Evolutionary conservation across 192 early-diverging fungal genomes (phyloP).

Genomic region (Backusella australiensis): DNA sequence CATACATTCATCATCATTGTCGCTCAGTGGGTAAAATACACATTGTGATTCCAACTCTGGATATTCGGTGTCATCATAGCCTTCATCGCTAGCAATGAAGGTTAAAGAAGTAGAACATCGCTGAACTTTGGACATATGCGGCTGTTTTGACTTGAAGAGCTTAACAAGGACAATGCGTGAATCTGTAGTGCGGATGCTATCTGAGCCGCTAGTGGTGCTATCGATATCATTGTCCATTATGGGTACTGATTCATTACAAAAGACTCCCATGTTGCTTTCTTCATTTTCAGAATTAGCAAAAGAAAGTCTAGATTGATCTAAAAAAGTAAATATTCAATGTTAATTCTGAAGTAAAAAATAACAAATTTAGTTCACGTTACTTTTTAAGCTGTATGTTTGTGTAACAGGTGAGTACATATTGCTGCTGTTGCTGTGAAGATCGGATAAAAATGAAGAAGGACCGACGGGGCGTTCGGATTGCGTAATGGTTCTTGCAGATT

Average conservation of each 20-base stretch:
- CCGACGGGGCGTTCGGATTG: constrained; percentile 16
- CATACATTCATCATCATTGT: not conserved
- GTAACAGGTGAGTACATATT: constrained; percentile 2
- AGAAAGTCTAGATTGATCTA: not conserved
- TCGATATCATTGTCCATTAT: not conserved
- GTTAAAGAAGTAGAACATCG: not conserved
- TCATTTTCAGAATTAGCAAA: constrained; percentile 10
- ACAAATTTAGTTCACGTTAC: constrained; percentile 5
- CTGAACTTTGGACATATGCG: not conserved
- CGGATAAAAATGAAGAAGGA: constrained; percentile 27
- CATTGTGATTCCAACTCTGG: constrained; percentile 20
- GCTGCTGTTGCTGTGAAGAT: not conserved
- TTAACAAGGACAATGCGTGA: constrained; percentile 1
- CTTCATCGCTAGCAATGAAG: constrained; percentile 12
- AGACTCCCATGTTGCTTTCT: constrained; percentile 4
- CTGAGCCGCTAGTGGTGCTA: not conserved
- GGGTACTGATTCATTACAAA: constrained; percentile 11
- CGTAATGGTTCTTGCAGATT: constrained; percentile 6
- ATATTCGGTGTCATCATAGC: constrained; percentile 13
- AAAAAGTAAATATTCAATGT: not conserved
- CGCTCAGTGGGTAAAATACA: constrained; percentile 18
- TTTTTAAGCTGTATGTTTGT: not conserved
- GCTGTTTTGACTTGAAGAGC: not conserved
- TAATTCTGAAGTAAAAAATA: not conserved
- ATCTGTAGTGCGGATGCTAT: not conserved